phyloP scores from a whole-genome alignment of 331 rosid genomes.

The Malus hybrid region DNA sequence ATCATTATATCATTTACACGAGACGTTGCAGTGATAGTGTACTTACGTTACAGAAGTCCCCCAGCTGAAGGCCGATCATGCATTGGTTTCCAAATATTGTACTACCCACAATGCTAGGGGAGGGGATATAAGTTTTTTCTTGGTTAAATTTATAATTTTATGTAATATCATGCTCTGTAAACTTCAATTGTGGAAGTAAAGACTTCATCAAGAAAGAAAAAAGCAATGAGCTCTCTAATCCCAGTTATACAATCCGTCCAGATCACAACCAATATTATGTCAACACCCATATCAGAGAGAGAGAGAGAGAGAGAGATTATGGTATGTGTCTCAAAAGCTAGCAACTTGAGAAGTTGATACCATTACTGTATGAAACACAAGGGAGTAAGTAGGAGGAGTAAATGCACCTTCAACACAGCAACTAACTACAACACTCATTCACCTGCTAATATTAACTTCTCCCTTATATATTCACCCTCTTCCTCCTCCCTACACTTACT shows the following conservation, averaged over 20 bases:
- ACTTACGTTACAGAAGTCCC: neutral
- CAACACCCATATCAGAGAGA: neutral
- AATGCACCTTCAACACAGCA: slow-evolving; percentile 76
- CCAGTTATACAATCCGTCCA: neutral
- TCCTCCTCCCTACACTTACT: slow-evolving; percentile 22
- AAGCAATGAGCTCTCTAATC: neutral
- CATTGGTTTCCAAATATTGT: neutral
- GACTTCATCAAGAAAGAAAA: neutral
- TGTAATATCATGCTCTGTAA: neutral
- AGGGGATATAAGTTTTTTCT: neutral
- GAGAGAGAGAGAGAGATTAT: slow-evolving; percentile 2
- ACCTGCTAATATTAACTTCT: slow-evolving; percentile 76
- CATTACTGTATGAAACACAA: slow-evolving; percentile 28
- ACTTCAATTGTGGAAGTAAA: neutral
- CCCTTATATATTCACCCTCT: slow-evolving; percentile 43
- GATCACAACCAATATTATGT: slow-evolving; percentile 1
- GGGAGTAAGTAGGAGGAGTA: slow-evolving; percentile 45
- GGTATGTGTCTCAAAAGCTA: neutral
- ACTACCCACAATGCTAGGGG: neutral
- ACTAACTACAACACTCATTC: slow-evolving; percentile 63
- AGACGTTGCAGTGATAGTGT: no score
- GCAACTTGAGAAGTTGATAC: neutral
- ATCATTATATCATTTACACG: no score
- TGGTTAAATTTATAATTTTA: neutral
- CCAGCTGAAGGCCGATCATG: neutral